Evolutionary conservation across 306 rosid species (phyloP), one percentile per base, ranked within the genome.

Genomic region (Canavalia gladiata): DNA sequence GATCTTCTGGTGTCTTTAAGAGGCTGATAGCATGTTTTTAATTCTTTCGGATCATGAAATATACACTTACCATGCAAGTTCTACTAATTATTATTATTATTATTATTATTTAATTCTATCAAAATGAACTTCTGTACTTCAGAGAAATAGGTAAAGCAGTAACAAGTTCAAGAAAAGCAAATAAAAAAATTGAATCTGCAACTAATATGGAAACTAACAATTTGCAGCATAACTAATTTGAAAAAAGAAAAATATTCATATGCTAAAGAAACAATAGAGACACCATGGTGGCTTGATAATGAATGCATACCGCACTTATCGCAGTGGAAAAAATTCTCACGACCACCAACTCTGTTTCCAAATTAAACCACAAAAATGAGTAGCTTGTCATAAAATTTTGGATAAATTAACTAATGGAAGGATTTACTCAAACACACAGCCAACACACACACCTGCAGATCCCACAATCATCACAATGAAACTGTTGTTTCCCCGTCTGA

Each of bases 391-490:
- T 35, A 74, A 82, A 78, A 76, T 74, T 18, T 18, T 56, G 75
- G 47, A n/a, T 46, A 65, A 52, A 65, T 12, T 6, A 49, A 76
- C 25, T 35, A 65, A 12, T 10, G 11, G 34, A 49, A 62, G 46
- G 67, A 68, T 82, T 39, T 72, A 68, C 34, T 66, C 43, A 63
- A 80, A 70, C 8, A 60, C 18, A 59, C 46, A 66, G 25, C 33
- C 74, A 57, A 70, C 86, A 63, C 47, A 70, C 86, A 63, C 43
- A 95, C 98, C 99, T 93, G 88, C 98, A 95, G 86, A 95, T 93
- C 87, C 99, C 99, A 85, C 99, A 95, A 77, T 95, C 98, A 52
- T 90, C 84, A 70, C 98, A 95, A 82, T 95, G 99, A 88, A 95
- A 95, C 71, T 90, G 94, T 33, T 79, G 89, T 85, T 92, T 95